Conservation (phyloP, 306 rosid genomes). For the Cicer arietinum region DNA sequence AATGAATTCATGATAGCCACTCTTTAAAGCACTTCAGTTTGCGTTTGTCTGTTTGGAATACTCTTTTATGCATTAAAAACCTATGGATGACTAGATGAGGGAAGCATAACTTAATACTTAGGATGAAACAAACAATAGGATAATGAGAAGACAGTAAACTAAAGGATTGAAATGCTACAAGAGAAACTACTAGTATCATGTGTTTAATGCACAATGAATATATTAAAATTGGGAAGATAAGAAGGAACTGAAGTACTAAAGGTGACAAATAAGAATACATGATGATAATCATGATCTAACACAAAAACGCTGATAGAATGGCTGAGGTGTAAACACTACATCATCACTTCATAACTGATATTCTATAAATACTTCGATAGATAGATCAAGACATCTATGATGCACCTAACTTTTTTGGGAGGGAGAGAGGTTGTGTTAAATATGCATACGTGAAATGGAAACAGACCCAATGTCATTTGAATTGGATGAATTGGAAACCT, state of each 20-base stretch:
- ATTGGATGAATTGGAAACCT: conserved; percentile 59
- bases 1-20: background rate
- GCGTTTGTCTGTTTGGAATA: background rate
- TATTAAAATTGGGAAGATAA: background rate
- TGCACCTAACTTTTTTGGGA: background rate
- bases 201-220: background rate
- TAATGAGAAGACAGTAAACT: background rate
- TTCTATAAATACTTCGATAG: background rate
- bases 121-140: background rate
- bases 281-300: background rate
- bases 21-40: background rate
- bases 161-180: background rate
- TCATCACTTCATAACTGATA: background rate
- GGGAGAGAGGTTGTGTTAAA: background rate
- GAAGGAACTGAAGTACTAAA: background rate
- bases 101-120: background rate
- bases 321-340: background rate
- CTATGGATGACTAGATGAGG: background rate
- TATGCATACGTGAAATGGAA: conserved; percentile 23
- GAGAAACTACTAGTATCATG: background rate
- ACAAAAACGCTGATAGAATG: background rate
- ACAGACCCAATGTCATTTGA: conserved; percentile 70
- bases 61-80: background rate
- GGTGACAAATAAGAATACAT: background rate
- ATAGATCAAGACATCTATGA: background rate